Evolutionary conservation across 2,329 filamentous ascomycete species (phyloP).

Genomic region (Aspergillus felis): DNA sequence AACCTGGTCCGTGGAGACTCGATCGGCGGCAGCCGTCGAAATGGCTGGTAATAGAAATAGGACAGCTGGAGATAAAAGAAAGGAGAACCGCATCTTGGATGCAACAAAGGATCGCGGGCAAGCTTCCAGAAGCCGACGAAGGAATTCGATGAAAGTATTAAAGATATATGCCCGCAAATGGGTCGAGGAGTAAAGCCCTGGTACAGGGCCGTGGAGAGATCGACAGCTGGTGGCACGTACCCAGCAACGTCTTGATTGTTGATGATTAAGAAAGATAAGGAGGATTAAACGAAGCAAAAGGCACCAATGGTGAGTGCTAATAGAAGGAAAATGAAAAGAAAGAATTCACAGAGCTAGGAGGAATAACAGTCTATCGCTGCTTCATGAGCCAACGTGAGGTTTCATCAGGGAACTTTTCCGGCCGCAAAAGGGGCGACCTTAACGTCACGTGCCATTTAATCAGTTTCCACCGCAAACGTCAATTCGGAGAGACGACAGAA

Average conservation of each 20-base stretch:
- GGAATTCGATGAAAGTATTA: neutral
- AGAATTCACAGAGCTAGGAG: neutral
- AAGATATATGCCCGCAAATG: neutral
- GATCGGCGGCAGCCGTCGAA: conserved; percentile 21
- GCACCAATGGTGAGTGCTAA: neutral
- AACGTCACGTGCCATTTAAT: neutral
- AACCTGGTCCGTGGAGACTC: conserved; percentile 8
- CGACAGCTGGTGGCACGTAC: neutral
- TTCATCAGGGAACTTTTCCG: neutral
- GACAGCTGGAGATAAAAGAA: conserved; percentile 26
- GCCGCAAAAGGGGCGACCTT: neutral
- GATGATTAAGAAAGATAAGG: neutral
- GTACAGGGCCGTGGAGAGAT: neutral
- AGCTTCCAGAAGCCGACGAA: neutral
- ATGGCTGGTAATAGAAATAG: conserved; percentile 35
- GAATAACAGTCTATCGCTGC: neutral
- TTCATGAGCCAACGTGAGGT: neutral
- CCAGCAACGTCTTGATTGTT: neutral
- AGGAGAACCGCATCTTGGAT: conserved; percentile 31
- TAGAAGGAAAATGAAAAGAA: neutral
- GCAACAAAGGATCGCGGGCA: neutral
- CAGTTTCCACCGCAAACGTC: neutral
- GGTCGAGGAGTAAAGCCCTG: neutral
- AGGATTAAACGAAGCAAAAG: neutral
- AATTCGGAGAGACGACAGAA: neutral